Evolutionary conservation across 2,329 filamentous ascomycete species (phyloP), one percentile per base, ranked within the genome.

Genomic region (Ophiostoma pallidulum): DNA sequence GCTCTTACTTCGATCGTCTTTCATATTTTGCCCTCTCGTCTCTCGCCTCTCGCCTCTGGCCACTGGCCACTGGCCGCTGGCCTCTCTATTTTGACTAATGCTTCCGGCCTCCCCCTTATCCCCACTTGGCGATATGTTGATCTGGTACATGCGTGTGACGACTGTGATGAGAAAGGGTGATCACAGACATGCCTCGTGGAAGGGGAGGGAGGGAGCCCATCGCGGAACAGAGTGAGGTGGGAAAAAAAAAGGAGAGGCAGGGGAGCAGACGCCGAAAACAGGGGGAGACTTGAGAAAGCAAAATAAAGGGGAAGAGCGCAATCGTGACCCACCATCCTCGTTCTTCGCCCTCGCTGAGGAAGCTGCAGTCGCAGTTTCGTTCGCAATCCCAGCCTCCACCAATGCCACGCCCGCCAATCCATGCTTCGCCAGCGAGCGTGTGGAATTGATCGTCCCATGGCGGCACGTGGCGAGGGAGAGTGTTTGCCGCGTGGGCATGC

Each of bases 341-440:
- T 32, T 58, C 56, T 28, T 53, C 51, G 26, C 56, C 55, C 4
- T 45, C 50, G 22, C 48, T 45, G 8, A 58, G 51, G 36, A 58
- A 58, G 32, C 52, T 52, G 47, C 56, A 58, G 50, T 71, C 87
- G 14, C 88, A 88, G 66, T 95, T 91, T 45, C 77, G 62, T 51
- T 79, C 75, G 60, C 88, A 90, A 35, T 78, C 73, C 91, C 91
- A 98, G 24, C 83, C 84, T 32, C 87, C 88, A 22, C 74, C 71
- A 33, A 90, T 75, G 18, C 83, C 84, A 19, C 66, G 71, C 0
- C 75, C 77, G 51, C 64, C 66, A 54, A 66, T 73, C 82, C 82
- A 86, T 5, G 65, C 59, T 41, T 50, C 47, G 13, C 32, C 19
- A 1, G 41, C 38, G 42, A 56, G 43, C 24, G 50, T 52, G 37